A percentile compares a stretch with the other conserved stretches of the same genome.
Conservation (phyloP, 2,329 filamentous ascomycete genomes). For the Orbilia javanica region DNA sequence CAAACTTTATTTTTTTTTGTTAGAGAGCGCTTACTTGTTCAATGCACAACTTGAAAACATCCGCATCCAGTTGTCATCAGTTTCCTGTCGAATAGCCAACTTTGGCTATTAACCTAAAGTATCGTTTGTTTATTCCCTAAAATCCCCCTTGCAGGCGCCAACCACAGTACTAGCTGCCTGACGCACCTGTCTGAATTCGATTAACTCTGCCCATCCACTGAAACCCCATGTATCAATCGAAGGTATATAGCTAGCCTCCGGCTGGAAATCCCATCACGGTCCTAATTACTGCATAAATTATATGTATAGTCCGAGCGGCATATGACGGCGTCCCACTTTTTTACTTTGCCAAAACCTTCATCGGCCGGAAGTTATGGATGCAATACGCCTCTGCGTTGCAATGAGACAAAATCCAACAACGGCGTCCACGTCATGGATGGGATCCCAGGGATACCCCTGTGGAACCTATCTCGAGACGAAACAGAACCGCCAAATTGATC, state of each 20-base stretch:
- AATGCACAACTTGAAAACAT: background rate
- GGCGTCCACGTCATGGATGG: background rate
- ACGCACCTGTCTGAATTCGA: background rate
- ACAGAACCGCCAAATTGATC: background rate
- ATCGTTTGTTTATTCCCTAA: background rate
- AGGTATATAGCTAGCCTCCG: no score
- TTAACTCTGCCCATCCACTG: no score
- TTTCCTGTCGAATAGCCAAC: background rate
- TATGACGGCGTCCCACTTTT: conserved; percentile 4
- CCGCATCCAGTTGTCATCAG: background rate
- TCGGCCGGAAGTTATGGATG: background rate
- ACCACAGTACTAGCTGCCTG: no score
- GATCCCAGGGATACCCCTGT: conserved; percentile 14
- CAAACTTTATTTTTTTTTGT: background rate
- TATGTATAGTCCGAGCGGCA: background rate
- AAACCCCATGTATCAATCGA: no score
- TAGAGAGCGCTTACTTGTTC: background rate
- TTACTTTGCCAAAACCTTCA: conserved; percentile 9
- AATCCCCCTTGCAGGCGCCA: background rate
- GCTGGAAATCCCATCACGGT: background rate
- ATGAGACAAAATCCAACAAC: conserved; percentile 14
- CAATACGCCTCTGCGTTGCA: background rate
- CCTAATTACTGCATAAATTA: background rate
- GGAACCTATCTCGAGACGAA: background rate
- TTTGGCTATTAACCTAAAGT: background rate